phyloP scores from a whole-genome alignment of 768 basidiomycete genomes.

The Cystoderma amianthinum region DNA sequence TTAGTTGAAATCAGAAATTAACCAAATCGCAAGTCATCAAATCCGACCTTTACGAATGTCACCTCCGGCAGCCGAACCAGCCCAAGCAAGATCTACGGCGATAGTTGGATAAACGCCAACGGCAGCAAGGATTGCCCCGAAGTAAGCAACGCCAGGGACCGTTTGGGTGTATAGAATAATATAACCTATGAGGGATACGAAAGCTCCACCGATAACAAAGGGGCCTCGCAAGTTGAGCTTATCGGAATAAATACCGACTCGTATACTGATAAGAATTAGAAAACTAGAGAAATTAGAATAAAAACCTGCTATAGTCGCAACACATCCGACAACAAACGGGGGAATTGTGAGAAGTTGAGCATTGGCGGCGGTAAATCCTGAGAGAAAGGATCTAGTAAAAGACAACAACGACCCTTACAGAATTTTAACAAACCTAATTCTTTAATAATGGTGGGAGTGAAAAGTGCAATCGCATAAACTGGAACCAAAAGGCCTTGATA shows the following conservation, averaged over 20 bases:
- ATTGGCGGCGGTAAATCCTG: slow-evolving; percentile 37
- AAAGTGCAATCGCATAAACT: slow-evolving; percentile 36
- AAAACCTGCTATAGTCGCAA: slow-evolving; percentile 28
- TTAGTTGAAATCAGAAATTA: neutral
- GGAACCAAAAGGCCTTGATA: slow-evolving; percentile 30
- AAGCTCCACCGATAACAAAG: slow-evolving; percentile 33
- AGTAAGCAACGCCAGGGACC: slow-evolving; percentile 30
- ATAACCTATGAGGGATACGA: slow-evolving; percentile 44
- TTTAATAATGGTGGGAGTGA: slow-evolving; percentile 43
- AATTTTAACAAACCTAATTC: slow-evolving; percentile 21
- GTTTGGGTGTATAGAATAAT: slow-evolving; percentile 35
- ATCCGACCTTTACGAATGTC: slow-evolving; percentile 36
- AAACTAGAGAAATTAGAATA: no score
- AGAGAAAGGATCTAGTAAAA: neutral
- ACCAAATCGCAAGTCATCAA: neutral
- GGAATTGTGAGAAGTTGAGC: slow-evolving; percentile 48
- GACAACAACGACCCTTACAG: no score
- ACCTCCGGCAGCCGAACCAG: slow-evolving; percentile 46
- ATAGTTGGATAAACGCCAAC: slow-evolving; percentile 47
- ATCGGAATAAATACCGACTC: slow-evolving; percentile 34
- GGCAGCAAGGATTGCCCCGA: slow-evolving; percentile 42
- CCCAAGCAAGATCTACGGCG: slow-evolving; percentile 45
- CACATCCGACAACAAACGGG: slow-evolving; percentile 39
- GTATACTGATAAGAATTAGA: neutral
- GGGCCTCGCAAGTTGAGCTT: slow-evolving; percentile 36